These are phyloP conservation scores for Penicillium expansum DNA, from an alignment of 2,329 filamentous ascomycete species.

Conservation along the genomic window DNA sequence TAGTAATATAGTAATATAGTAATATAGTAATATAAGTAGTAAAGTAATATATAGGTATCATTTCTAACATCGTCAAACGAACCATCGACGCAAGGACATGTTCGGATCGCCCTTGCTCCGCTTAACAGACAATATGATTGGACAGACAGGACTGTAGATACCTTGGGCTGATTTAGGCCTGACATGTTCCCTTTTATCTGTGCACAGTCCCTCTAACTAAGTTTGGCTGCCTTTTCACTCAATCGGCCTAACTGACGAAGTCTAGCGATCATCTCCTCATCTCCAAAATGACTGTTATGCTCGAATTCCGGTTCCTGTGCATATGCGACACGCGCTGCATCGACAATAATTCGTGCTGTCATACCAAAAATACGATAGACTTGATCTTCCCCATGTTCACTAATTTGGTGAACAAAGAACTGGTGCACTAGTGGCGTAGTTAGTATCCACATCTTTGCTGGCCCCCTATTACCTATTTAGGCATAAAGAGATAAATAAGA, in stretches of 20 bases:
- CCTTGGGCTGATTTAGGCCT: neutral
- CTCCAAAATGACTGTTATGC: constrained; percentile 62
- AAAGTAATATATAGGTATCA: too few relatives aligned
- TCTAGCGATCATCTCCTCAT: constrained; percentile 65
- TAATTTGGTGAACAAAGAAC: constrained; percentile 71
- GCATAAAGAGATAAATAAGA: neutral
- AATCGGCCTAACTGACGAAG: constrained; percentile 58
- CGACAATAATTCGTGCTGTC: constrained; percentile 87
- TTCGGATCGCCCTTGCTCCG: constrained; percentile 11
- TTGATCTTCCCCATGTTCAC: constrained; percentile 32
- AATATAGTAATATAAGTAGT: too few relatives aligned
- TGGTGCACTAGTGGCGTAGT: constrained; percentile 65
- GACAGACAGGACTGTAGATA: constrained; percentile 5
- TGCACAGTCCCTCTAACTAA: constrained; percentile 26
- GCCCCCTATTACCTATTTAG: constrained; percentile 4
- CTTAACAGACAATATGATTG: constrained; percentile 1
- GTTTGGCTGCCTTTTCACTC: constrained; percentile 51
- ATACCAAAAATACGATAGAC: constrained; percentile 90
- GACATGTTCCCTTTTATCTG: neutral
- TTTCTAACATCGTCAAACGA: constrained; percentile 15
- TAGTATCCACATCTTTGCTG: constrained; percentile 1
- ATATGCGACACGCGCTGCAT: constrained; percentile 82
- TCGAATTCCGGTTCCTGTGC: constrained; percentile 81
- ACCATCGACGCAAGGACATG: constrained; percentile 6
- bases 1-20: too few relatives aligned